A percentile compares a stretch with the other conserved stretches of the same genome.
Conservation (phyloP, 2,329 filamentous ascomycete species). For the Exophiala dermatitidis region DNA sequence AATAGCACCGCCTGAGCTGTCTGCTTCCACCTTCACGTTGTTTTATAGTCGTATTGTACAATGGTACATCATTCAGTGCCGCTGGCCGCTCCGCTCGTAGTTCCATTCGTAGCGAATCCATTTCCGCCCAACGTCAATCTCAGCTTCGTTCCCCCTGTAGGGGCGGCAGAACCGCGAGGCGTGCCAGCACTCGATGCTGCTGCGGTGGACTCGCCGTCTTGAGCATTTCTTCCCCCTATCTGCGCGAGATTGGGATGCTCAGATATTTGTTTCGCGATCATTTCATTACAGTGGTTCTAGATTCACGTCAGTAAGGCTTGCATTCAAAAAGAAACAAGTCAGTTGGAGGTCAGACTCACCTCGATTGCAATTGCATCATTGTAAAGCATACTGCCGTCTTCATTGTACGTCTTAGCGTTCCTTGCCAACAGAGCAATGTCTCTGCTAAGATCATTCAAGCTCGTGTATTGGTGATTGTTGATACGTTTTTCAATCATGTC, state of each 20-base stretch:
- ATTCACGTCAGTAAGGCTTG: constrained; percentile 8
- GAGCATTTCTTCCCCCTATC: constrained; percentile 40
- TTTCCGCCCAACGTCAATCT: constrained; percentile 56
- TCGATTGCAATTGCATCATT: constrained; percentile 89
- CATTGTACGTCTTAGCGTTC: constrained; percentile 94
- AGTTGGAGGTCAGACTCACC: constrained; percentile 45
- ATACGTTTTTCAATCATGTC: constrained; percentile 91
- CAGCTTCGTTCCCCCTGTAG: constrained; percentile 55
- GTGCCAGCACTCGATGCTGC: constrained; percentile 48
- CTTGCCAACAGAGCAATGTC: constrained; percentile 79
- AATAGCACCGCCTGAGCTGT: not conserved
- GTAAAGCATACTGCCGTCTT: constrained; percentile 87
- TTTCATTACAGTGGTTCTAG: constrained; percentile 27
- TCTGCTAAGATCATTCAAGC: constrained; percentile 67
- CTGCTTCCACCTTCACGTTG: constrained; percentile 1
- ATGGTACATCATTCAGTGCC: constrained; percentile 30
- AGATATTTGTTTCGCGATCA: constrained; percentile 24
- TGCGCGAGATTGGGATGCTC: constrained; percentile 47
- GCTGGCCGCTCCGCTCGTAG: constrained; percentile 31
- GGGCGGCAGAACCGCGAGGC: constrained; percentile 52
- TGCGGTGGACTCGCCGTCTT: constrained; percentile 46
- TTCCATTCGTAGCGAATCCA: constrained; percentile 30
- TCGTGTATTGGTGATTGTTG: constrained; percentile 88
- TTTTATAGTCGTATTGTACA: constrained; percentile 14
- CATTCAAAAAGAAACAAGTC: not conserved